Percentiles rank a stretch among this genome's conserved stretches.
These are phyloP conservation scores for Pyrenophora teres DNA, from an alignment of 2,329 filamentous ascomycete species.

Conservation along the genomic window DNA sequence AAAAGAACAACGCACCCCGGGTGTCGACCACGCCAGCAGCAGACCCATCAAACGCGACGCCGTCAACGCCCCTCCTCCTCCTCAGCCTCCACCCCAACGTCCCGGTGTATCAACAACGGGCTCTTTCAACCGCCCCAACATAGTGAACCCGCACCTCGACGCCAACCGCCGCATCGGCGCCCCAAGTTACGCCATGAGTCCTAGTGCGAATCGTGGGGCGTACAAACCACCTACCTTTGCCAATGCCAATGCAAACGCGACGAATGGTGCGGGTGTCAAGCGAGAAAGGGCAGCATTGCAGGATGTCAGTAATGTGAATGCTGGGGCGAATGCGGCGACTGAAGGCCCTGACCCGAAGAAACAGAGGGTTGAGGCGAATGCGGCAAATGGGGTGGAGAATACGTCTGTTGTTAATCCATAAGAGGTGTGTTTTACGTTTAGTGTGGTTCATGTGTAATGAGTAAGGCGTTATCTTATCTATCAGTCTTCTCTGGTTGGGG, in stretches of 20 bases:
- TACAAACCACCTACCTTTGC: constrained; percentile 52
- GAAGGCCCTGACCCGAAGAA: constrained; percentile 50
- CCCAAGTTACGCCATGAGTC: constrained; percentile 45
- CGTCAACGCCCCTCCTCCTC: constrained; percentile 27
- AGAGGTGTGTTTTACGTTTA: too few relatives aligned
- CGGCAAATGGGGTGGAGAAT: constrained; percentile 20
- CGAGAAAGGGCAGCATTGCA: constrained; percentile 46
- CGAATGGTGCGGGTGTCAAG: constrained; percentile 19
- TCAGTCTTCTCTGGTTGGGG: too few relatives aligned
- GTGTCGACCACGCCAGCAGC: constrained; percentile 79
- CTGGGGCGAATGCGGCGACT: constrained; percentile 17
- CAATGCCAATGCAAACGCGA: constrained; percentile 26
- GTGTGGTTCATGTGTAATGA: too few relatives aligned
- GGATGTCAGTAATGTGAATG: constrained; percentile 54
- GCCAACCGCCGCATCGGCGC: constrained; percentile 54
- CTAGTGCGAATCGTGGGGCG: constrained; percentile 49
- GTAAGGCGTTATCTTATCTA: too few relatives aligned
- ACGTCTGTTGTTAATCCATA: background rate
- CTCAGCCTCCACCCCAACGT: constrained; percentile 18
- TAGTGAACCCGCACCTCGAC: constrained; percentile 56
- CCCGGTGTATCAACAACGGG: constrained; percentile 16
- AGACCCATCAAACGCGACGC: constrained; percentile 67
- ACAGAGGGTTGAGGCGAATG: constrained; percentile 43
- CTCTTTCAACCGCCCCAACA: constrained; percentile 44
- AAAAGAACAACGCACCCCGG: constrained; percentile 79